A percentile compares a stretch with the other conserved stretches of the same genome.
phyloP scores from a whole-genome alignment of 805 yeast species.

The Cyberlindnera mycetangii region DNA sequence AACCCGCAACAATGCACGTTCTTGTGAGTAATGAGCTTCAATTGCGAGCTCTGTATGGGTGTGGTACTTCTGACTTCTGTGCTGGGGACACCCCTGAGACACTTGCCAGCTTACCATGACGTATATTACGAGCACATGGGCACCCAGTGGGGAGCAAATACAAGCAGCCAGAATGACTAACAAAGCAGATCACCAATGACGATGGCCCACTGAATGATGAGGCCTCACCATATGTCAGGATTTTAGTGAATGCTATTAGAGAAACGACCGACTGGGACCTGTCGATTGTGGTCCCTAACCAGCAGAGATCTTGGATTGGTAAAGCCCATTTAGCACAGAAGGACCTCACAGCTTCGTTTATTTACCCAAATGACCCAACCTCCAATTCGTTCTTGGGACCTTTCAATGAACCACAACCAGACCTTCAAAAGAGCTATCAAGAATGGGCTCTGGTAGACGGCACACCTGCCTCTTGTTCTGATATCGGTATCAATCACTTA shows the following conservation, averaged over 20 bases:
- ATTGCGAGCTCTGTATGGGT: too few species aligned
- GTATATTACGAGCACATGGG: too few species aligned
- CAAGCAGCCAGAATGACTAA: conserved; percentile 1
- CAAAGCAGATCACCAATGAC: conserved; percentile 67
- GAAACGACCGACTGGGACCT: conserved; percentile 77
- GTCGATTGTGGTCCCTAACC: conserved; percentile 76
- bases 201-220: conserved; percentile 89
- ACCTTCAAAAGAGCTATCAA: conserved; percentile 39
- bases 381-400: conserved; percentile 63
- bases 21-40: conserved; percentile 8
- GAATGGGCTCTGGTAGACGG: conserved; percentile 91
- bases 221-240: conserved; percentile 82
- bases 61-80: too few species aligned
- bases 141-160: too few species aligned
- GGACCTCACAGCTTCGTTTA: conserved; percentile 55
- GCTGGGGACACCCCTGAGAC: too few species aligned
- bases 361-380: conserved; percentile 55
- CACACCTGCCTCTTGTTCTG: conserved; percentile 95
- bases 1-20: conserved; percentile 13
- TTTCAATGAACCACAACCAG: conserved; percentile 47
- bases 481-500: conserved; percentile 80
- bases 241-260: conserved; percentile 66
- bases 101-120: background rate
- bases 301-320: conserved; percentile 94
- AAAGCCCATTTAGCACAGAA: conserved; percentile 92